phyloP scores from a whole-genome alignment of 768 basidiomycete genomes.

The Mycena sanguinolenta region DNA sequence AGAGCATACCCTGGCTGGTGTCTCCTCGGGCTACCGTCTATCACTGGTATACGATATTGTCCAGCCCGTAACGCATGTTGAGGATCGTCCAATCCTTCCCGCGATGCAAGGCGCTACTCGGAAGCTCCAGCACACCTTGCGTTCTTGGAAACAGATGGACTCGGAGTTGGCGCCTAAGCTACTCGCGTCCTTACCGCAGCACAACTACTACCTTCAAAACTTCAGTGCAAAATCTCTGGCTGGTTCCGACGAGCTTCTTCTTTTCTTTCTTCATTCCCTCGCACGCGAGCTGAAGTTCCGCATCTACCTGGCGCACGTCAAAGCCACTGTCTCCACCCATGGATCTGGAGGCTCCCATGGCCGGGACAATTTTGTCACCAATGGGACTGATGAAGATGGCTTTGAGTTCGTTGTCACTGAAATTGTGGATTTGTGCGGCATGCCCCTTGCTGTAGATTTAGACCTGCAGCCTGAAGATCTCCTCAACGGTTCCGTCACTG shows the following conservation, averaged over 20 bases:
- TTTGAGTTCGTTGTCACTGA: background rate
- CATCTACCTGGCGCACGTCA: constrained; percentile 1
- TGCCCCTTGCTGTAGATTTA: constrained; percentile 1
- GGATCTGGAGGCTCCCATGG: background rate
- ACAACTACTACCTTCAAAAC: background rate
- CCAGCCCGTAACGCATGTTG: background rate
- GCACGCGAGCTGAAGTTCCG: background rate
- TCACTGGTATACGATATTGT: constrained; percentile 15
- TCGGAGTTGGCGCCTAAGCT: background rate
- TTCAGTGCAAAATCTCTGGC: background rate
- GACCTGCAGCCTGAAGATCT: background rate
- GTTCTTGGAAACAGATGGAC: background rate
- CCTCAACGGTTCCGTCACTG: background rate
- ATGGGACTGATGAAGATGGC: constrained; percentile 4
- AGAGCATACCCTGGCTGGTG: background rate
- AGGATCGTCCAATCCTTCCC: background rate
- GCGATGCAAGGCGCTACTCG: background rate
- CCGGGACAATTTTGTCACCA: background rate
- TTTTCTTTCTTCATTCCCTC: background rate
- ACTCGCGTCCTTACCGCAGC: background rate
- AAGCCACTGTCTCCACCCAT: background rate
- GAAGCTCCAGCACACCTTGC: constrained; percentile 5
- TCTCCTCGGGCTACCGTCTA: constrained; percentile 16
- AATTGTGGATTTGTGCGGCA: constrained; percentile 7
- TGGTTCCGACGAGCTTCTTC: background rate